Evolutionary conservation across 2,329 filamentous ascomycete species (phyloP).

Genomic region (Curvularia spicifera): DNA sequence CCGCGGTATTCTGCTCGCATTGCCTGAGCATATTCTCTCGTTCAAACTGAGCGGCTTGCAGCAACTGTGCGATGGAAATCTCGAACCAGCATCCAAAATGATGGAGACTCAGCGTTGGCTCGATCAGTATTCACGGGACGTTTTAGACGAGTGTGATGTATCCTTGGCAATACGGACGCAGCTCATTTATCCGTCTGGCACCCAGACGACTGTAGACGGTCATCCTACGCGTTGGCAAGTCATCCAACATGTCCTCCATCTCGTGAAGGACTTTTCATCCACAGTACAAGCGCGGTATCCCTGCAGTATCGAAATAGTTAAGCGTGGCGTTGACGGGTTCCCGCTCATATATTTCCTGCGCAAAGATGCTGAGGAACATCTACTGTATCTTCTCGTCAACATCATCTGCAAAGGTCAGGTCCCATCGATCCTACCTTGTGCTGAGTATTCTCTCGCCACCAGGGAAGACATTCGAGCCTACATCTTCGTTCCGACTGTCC

Average conservation of each 20-base stretch:
- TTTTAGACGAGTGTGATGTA: conserved; percentile 67
- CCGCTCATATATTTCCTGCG: conserved; percentile 65
- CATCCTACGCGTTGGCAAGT: conserved; percentile 51
- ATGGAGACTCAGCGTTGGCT: conserved; percentile 61
- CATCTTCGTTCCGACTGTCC: conserved; percentile 39
- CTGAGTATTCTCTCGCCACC: conserved; percentile 17
- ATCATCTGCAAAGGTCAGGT: conserved; percentile 43
- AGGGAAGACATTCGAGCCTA: conserved; percentile 41
- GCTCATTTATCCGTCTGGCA: conserved; percentile 54
- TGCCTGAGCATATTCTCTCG: conserved; percentile 70
- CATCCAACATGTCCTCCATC: conserved; percentile 45
- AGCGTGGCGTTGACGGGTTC: conserved; percentile 49
- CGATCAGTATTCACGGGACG: conserved; percentile 59
- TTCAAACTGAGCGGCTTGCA: conserved; percentile 69
- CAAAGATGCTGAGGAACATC: conserved; percentile 41
- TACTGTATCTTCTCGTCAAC: conserved; percentile 39
- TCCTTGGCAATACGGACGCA: conserved; percentile 53
- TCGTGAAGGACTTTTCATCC: conserved; percentile 36
- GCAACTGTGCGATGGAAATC: conserved; percentile 57
- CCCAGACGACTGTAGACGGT: conserved; percentile 50
- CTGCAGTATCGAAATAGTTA: conserved; percentile 59
- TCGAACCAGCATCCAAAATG: conserved; percentile 56
- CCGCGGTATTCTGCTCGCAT: conserved; percentile 63
- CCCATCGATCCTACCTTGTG: conserved; percentile 34
- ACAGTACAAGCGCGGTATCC: conserved; percentile 51